These are phyloP conservation scores for Aureoboletus auriporus DNA, from an alignment of 768 basidiomycete genomes.

Conservation along the genomic window DNA sequence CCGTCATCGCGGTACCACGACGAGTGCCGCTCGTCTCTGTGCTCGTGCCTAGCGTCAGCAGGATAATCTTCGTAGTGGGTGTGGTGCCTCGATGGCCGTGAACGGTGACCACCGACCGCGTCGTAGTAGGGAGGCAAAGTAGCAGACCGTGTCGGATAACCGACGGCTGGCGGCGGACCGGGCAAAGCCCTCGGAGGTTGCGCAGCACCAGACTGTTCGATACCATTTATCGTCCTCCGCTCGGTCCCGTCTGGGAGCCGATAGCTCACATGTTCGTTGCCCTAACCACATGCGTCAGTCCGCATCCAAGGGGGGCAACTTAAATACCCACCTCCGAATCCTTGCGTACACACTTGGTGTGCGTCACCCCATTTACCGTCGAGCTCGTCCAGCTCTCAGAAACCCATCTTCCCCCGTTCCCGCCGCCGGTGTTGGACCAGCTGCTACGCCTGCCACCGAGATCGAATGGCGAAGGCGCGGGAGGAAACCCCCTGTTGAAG, in stretches of 20 bases:
- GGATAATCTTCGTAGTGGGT: constrained; percentile 5
- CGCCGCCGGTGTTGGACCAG: constrained; percentile 4
- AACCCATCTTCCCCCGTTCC: constrained; percentile 34
- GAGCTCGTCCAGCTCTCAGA: constrained; percentile 55
- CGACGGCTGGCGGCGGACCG: neutral
- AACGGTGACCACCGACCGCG: constrained; percentile 4
- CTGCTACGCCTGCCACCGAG: constrained; percentile 13
- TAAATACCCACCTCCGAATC: constrained; percentile 54
- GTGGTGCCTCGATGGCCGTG: constrained; percentile 19
- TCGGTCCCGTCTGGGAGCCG: constrained; percentile 65
- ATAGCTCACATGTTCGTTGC: constrained; percentile 69
- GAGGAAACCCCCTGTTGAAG: constrained; percentile 7
- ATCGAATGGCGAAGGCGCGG: constrained; percentile 10
- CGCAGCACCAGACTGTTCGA: constrained; percentile 35
- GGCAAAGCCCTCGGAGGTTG: constrained; percentile 12
- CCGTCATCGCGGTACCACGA: constrained; percentile 3
- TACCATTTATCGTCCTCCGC: constrained; percentile 63
- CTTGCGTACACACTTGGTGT: constrained; percentile 48
- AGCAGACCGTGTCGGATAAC: neutral
- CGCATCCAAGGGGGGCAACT: neutral
- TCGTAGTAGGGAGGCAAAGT: constrained; percentile 22
- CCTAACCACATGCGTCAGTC: constrained; percentile 36
- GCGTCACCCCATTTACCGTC: constrained; percentile 65
- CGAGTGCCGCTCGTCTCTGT: constrained; percentile 3
- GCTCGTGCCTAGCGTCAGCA: constrained; percentile 10